phyloP scores from a whole-genome alignment of 2,329 filamentous ascomycete genomes.

The Phyllosticta citrichinensis region DNA sequence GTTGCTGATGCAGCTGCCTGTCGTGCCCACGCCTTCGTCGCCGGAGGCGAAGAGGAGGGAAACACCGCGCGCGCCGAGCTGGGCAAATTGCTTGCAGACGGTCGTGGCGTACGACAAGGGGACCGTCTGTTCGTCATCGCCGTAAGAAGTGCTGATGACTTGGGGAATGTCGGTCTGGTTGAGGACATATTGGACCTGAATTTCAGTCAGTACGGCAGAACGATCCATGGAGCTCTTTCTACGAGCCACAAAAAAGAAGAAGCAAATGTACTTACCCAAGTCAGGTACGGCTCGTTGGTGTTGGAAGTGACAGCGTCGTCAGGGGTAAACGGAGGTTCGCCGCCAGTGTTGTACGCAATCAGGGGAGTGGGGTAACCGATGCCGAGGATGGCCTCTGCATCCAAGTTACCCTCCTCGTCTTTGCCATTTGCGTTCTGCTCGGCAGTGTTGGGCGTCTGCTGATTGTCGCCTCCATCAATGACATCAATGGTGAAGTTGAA shows the following conservation, averaged over 20 bases:
- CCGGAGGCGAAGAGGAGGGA: constrained; percentile 55
- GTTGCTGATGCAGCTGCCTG: constrained; percentile 46
- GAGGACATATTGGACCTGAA: constrained; percentile 40
- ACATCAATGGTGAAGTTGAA: constrained; percentile 11
- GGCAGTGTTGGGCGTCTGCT: constrained; percentile 9
- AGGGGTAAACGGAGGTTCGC: constrained; percentile 42
- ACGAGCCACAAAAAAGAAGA: too few relatives aligned
- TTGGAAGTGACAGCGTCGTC: constrained; percentile 37
- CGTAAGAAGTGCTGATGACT: constrained; percentile 56
- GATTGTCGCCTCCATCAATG: constrained; percentile 10
- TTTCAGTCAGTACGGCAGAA: not conserved
- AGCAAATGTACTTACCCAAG: constrained; percentile 37
- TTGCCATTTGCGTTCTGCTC: constrained; percentile 10
- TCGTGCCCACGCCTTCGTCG: constrained; percentile 46
- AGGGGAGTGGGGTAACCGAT: constrained; percentile 46
- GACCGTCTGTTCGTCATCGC: constrained; percentile 55
- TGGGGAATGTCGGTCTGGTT: constrained; percentile 48
- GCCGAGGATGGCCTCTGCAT: constrained; percentile 51
- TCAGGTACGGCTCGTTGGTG: constrained; percentile 59
- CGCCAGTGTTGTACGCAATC: constrained; percentile 50
- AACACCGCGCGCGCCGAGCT: constrained; percentile 58
- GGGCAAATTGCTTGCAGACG: constrained; percentile 54
- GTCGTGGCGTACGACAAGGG: constrained; percentile 50
- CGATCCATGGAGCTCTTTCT: not conserved
- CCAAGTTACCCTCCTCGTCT: constrained; percentile 20